These are phyloP conservation scores for Debaryomyces sp. DNA, from an alignment of 1,139 yeast species.

Conservation along the genomic window DNA sequence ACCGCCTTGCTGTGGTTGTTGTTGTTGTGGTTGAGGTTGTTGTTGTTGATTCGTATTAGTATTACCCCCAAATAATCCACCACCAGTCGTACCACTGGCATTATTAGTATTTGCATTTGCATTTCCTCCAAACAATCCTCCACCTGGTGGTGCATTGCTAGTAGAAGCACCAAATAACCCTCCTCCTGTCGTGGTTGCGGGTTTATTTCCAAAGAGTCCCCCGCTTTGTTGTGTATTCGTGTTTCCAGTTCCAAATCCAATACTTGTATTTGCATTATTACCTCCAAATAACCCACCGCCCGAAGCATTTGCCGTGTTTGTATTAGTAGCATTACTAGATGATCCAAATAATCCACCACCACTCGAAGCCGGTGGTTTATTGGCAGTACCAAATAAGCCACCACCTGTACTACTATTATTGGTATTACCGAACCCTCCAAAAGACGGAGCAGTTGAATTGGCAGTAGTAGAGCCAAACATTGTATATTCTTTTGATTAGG, in stretches of 20 bases:
- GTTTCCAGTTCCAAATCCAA: slow-evolving; percentile 22
- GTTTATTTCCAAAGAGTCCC: slow-evolving; percentile 16
- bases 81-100: slow-evolving; percentile 13
- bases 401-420: slow-evolving; percentile 4
- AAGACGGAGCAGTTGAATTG: slow-evolving; percentile 15
- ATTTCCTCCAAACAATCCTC: slow-evolving; percentile 41
- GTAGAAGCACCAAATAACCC: slow-evolving; percentile 21
- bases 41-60: slow-evolving; percentile 10
- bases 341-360: slow-evolving; percentile 30
- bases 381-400: slow-evolving; percentile 12
- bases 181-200: slow-evolving; percentile 8
- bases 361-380: slow-evolving; percentile 11
- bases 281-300: slow-evolving; percentile 15
- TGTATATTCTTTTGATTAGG: background rate
- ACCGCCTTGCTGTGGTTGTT: slow-evolving; percentile 19
- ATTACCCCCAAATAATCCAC: slow-evolving; percentile 47
- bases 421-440: slow-evolving; percentile 21
- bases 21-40: too few relatives aligned
- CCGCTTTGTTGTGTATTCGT: slow-evolving; percentile 9
- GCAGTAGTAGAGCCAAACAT: slow-evolving; percentile 22
- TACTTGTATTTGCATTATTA: slow-evolving; percentile 23
- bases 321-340: slow-evolving; percentile 12
- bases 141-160: slow-evolving; percentile 15
- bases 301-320: slow-evolving; percentile 11
- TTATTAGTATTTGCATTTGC: slow-evolving; percentile 20